Conservation (phyloP, 805 yeast genomes). For the Saturnispora saitoi region DNA sequence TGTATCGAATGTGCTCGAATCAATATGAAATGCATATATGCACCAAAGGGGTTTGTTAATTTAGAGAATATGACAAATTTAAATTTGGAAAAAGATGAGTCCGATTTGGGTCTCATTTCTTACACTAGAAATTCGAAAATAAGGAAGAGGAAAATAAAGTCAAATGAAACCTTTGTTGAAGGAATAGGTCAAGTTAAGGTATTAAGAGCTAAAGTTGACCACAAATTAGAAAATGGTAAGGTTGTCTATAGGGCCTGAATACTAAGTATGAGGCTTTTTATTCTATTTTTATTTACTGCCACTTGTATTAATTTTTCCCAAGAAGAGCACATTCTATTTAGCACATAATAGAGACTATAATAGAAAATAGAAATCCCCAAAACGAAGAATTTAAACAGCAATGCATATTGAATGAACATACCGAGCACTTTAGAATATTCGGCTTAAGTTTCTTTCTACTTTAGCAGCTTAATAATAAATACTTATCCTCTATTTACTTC, state of each 20-base stretch:
- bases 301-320: not conserved
- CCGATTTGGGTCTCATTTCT: no score
- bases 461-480: no score
- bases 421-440: no score
- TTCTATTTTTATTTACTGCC: not conserved
- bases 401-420: no score
- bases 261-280: not conserved
- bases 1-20: constrained; percentile 26
- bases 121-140: no score
- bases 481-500: no score
- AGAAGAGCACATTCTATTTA: no score
- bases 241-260: constrained; percentile 5
- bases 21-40: constrained; percentile 8
- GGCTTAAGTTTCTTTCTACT: no score
- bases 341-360: no score
- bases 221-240: constrained; percentile 3
- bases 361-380: no score
- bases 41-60: constrained; percentile 6
- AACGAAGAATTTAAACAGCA: no score
- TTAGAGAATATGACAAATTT: not conserved
- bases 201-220: constrained; percentile 7
- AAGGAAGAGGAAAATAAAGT: not conserved
- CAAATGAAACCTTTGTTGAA: constrained; percentile 4
- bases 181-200: constrained; percentile 7
- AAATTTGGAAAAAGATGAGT: not conserved